A percentile compares a stretch with the other conserved stretches of the same genome.
These are phyloP conservation scores for Erysimum cheiri DNA, from an alignment of 441 rosid species.

Conservation along the genomic window DNA sequence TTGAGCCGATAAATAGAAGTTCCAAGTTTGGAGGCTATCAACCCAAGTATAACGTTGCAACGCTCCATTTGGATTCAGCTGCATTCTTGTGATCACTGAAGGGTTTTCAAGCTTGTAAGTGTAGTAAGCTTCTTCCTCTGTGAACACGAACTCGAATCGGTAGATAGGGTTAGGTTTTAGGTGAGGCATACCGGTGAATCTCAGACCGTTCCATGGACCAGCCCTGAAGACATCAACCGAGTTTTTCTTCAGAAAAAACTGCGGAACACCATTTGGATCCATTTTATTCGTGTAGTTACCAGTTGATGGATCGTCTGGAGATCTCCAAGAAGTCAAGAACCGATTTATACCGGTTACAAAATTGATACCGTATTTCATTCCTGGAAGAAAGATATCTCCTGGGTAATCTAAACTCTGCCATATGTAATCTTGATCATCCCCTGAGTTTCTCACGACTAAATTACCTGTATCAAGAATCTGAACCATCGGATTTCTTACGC, in stretches of 20 bases:
- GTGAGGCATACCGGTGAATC: slow-evolving; percentile 61
- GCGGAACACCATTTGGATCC: slow-evolving; percentile 59
- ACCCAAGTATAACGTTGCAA: slow-evolving; percentile 58
- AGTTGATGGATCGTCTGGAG: slow-evolving; percentile 61
- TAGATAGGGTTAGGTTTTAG: slow-evolving; percentile 48
- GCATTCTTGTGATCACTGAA: slow-evolving; percentile 46
- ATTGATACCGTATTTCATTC: slow-evolving; percentile 58
- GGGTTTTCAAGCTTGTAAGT: slow-evolving; percentile 42
- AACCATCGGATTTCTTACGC: slow-evolving; percentile 32
- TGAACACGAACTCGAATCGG: slow-evolving; percentile 34
- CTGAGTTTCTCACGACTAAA: slow-evolving; percentile 47
- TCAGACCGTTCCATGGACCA: slow-evolving; percentile 72
- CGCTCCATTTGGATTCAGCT: slow-evolving; percentile 38
- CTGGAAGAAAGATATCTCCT: slow-evolving; percentile 55
- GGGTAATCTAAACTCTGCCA: slow-evolving; percentile 84
- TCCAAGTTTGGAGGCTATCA: slow-evolving; percentile 48
- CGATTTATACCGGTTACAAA: slow-evolving; percentile 45
- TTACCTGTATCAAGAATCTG: slow-evolving; percentile 47
- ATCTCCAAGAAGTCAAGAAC: slow-evolving; percentile 65
- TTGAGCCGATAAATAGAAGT: slow-evolving; percentile 48
- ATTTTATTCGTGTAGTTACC: slow-evolving; percentile 53
- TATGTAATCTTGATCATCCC: slow-evolving; percentile 38
- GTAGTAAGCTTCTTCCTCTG: slow-evolving; percentile 40
- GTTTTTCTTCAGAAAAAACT: slow-evolving; percentile 46
- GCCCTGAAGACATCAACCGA: slow-evolving; percentile 51